These are phyloP conservation scores for Candida awuae DNA, from an alignment of 805 yeast genomes.

Conservation along the genomic window DNA sequence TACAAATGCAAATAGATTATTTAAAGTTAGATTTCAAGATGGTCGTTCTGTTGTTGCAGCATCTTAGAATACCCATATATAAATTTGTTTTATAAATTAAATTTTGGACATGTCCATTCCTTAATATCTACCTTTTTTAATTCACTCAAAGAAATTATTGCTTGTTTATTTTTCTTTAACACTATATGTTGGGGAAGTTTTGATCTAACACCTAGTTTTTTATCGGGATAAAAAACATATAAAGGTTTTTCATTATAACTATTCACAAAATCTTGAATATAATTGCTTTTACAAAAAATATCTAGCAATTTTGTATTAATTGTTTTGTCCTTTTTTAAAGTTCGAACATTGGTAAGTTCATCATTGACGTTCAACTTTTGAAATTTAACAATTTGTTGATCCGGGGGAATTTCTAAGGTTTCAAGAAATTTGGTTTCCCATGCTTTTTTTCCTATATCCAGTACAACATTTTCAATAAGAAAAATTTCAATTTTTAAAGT, in stretches of 20 bases:
- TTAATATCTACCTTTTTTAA: not conserved
- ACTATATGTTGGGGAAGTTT: too few relatives aligned
- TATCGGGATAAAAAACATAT: too few relatives aligned
- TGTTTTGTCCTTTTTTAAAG: too few relatives aligned
- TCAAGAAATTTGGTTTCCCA: not conserved
- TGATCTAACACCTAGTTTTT: too few relatives aligned
- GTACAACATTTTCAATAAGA: not conserved
- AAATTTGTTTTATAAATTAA: not conserved
- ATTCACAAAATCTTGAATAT: not conserved
- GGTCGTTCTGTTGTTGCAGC: constrained; percentile 89
- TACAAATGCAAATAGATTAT: constrained; percentile 90
- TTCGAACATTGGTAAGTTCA: too few relatives aligned
- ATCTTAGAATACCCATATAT: constrained; percentile 32
- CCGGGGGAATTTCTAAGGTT: not conserved
- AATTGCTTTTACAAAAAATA: not conserved
- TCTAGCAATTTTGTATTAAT: too few relatives aligned
- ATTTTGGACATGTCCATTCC: constrained; percentile 3
- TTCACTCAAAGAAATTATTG: not conserved
- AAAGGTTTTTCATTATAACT: not conserved
- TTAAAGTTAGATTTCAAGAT: constrained; percentile 89
- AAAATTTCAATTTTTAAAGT: not conserved
- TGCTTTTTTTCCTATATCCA: not conserved
- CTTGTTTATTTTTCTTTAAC: not conserved
- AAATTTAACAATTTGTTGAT: not conserved
- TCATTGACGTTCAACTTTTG: too few relatives aligned